Evolutionary conservation across 495 filamentous ascomycete genomes (phyloP), one percentile per base, ranked within the genome.

Genomic region (Talaromyces proteolyticus): DNA sequence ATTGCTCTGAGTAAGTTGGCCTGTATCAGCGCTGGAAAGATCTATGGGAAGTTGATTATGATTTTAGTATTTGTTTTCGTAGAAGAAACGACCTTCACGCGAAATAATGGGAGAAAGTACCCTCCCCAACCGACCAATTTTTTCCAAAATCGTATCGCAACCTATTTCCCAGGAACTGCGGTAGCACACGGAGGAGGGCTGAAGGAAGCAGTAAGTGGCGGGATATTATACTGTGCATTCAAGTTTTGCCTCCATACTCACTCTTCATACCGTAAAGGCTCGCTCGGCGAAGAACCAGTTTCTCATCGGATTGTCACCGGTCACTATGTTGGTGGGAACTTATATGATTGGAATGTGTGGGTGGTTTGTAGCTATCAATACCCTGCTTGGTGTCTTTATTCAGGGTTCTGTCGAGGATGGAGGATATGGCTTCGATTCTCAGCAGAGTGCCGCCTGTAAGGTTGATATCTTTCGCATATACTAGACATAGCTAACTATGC

Each of bases 371-470:
- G 56, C 53, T 2, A 44, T 67, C 43, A 66, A 67, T 49, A 57
- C 61, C 16, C 53, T 70, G 2, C 49, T 62, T 3, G 52, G 63
- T 3, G 59, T 72, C 3, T 74, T 66, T 53, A 51, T 74, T 4
- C 65, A 74, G 54, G 49, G 53, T 12, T 64, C 69, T 4, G 44
- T 55, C 16, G 49, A 58, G 16, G 40, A 50, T 3, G 65, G 65
- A 7, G 71, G 71, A 2, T 73, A 71, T 52, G 68, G 68, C 3
- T 72, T 70, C 38, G 57, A 51, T 11, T 55, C 62, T 11, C 47
- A 56, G 10, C 57, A 67, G 26, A 75, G 63, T 41, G 70, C 68
- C 14, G 59, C 59, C 10, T 76, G 62, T 67, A 51, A 50, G 60
- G n/a, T n/a, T n/a, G n/a, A n/a, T n/a, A n/a, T n/a, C n/a, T n/a